Conservation (phyloP, 2,329 filamentous ascomycete species). For the Rhynchosporium agropyri region DNA sequence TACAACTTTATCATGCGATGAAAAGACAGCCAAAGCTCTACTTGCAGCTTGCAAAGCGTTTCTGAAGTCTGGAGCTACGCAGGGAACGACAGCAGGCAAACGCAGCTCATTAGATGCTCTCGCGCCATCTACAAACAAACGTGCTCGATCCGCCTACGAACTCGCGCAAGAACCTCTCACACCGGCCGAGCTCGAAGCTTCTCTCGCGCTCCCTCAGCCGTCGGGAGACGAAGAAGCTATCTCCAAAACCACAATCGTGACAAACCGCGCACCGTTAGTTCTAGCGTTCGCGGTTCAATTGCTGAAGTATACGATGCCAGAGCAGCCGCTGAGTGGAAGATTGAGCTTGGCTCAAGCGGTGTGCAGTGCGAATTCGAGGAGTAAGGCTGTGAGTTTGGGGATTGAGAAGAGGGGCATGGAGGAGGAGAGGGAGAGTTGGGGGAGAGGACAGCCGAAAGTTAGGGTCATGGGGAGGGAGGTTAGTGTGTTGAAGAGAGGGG, state of each 20-base stretch:
- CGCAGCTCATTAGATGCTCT: constrained; percentile 30
- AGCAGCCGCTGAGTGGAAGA: constrained; percentile 81
- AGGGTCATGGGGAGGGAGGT: constrained; percentile 74
- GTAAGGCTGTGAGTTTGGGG: constrained; percentile 75
- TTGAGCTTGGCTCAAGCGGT: constrained; percentile 83
- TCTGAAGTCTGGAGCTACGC: constrained; percentile 25
- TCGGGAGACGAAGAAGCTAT: constrained; percentile 62
- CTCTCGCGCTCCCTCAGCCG: constrained; percentile 59
- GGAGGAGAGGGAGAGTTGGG: constrained; percentile 72
- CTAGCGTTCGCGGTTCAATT: constrained; percentile 77
- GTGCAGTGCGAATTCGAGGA: constrained; percentile 77
- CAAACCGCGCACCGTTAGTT: constrained; percentile 81
- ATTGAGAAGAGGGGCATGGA: constrained; percentile 61
- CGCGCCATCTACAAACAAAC: constrained; percentile 28
- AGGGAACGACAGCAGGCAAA: constrained; percentile 28
- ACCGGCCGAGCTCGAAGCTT: constrained; percentile 63
- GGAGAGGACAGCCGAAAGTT: constrained; percentile 70
- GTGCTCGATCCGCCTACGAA: constrained; percentile 38
- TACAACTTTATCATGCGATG: constrained; percentile 34
- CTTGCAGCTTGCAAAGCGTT: constrained; percentile 39
- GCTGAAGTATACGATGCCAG: constrained; percentile 79
- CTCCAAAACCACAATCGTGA: constrained; percentile 60
- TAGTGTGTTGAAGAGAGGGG: constrained; percentile 74
- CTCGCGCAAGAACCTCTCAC: constrained; percentile 38
- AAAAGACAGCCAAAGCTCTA: constrained; percentile 41